Percentiles rank a stretch among this genome's conserved stretches.
Evolutionary conservation across 352 stramenopile genomes (phyloP).

Genomic region (Phytophthora brassicae): DNA sequence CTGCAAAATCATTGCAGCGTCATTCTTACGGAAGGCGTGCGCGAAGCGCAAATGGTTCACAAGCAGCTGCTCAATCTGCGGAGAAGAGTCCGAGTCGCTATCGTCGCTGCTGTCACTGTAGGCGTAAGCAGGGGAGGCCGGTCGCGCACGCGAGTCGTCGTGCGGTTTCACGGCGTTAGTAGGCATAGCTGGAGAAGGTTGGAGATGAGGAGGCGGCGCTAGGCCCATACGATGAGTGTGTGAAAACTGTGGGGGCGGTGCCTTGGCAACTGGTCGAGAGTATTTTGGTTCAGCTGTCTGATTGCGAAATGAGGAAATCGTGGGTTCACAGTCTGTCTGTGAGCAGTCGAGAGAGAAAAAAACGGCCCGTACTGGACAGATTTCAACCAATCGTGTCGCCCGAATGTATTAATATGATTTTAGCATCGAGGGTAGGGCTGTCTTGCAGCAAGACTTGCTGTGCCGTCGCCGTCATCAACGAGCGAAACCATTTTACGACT

Average conservation of each 20-base stretch:
- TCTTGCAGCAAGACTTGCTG: slow-evolving; percentile 22
- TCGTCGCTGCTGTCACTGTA: slow-evolving; percentile 12
- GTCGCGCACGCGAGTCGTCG: slow-evolving; percentile 17
- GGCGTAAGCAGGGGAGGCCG: slow-evolving; percentile 18
- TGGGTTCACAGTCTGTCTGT: too few relatives aligned
- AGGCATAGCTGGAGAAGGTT: slow-evolving; percentile 10
- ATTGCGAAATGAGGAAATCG: background rate
- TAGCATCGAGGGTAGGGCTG: slow-evolving; percentile 2
- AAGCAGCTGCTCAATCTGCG: slow-evolving; percentile 49
- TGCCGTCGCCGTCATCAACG: background rate
- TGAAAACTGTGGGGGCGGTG: background rate
- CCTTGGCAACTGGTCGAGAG: background rate
- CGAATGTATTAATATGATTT: slow-evolving; percentile 14
- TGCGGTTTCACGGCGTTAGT: slow-evolving; percentile 1
- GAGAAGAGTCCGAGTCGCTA: slow-evolving; percentile 10
- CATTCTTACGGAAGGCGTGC: slow-evolving; percentile 74
- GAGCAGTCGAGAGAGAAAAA: too few relatives aligned
- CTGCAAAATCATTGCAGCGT: slow-evolving; percentile 63
- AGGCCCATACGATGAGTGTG: slow-evolving; percentile 24
- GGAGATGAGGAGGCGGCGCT: slow-evolving; percentile 7
- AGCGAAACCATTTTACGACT: background rate
- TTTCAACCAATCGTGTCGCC: slow-evolving; percentile 4
- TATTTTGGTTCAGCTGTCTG: background rate
- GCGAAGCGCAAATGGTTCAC: slow-evolving; percentile 64
- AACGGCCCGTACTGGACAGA: slow-evolving; percentile 6